A percentile compares a stretch with the other conserved stretches of the same genome.
Conservation (phyloP, 2,329 filamentous ascomycete genomes). For the Pseudogymnoascus sp. region DNA sequence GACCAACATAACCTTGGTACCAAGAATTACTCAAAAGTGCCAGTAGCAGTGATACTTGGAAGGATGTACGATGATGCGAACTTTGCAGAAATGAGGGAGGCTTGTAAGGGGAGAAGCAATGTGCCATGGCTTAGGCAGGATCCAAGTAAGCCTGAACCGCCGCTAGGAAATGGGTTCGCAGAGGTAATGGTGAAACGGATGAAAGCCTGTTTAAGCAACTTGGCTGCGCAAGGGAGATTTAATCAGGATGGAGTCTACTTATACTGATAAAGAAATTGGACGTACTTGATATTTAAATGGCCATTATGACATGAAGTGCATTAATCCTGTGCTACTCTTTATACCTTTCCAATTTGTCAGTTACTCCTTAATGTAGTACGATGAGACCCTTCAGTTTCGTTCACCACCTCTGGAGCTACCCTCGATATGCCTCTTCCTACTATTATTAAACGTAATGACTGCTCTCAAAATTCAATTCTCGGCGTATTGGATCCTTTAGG, state of each 20-base stretch:
- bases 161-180: conserved; percentile 16
- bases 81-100: conserved; percentile 13
- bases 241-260: conserved; percentile 15
- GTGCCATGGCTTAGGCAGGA: conserved; percentile 18
- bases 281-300: too few species aligned
- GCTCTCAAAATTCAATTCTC: too few species aligned
- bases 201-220: conserved; percentile 14
- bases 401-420: too few species aligned
- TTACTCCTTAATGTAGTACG: too few species aligned
- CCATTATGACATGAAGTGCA: too few species aligned
- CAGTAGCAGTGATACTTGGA: conserved; percentile 10
- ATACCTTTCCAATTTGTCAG: too few species aligned
- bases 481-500: too few species aligned
- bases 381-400: too few species aligned
- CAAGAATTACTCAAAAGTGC: conserved; percentile 9
- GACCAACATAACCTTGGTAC: conserved; percentile 9
- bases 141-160: conserved; percentile 13
- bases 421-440: too few species aligned
- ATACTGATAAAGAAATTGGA: conserved; percentile 7
- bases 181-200: conserved; percentile 15
- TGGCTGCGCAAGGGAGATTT: conserved; percentile 14
- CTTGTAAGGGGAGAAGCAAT: conserved; percentile 12
- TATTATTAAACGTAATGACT: too few species aligned
- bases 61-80: conserved; percentile 14
- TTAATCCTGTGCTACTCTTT: too few species aligned